Evolutionary conservation across 176 grass and related monocot genomes (phyloP), one percentile per base, ranked within the genome.

Genomic region (Cymbopogon citratus): DNA sequence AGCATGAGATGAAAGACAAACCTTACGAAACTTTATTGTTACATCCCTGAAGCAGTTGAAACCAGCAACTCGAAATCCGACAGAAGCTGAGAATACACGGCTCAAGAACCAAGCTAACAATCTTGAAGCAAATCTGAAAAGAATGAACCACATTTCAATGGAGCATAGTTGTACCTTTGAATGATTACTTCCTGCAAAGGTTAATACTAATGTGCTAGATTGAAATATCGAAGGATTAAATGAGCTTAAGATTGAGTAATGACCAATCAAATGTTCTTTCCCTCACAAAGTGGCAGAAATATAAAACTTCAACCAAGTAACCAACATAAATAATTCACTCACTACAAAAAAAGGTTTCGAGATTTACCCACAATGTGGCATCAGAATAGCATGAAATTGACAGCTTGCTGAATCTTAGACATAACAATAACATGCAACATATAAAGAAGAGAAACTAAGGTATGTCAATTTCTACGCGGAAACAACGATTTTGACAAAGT

Each of bases 41-140:
- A 99, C 91, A 81, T 99, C 96, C 45, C 96, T 86, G 73, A 95
- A 86, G 74, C 96, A 99, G 84, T 99, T 99, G 89, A 92, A 99
- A 23, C 91, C 96, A 80, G 96, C 92, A 49, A 99, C 96, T 35
- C 91, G 96, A 78, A 99, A 99, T 5, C 64, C 75, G 46, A 99
- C 96, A 69, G 92, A 95, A 80, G 92, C 96, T 81, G 35, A 73
- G 67, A 99, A 69, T 52, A 93, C 80, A 41, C 87, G 85, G 48
- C 96, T 95, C 76, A 99, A 89, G 89, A 99, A 99, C 96, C 96
- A 99, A 80, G 96, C 92, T 85, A 95, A 76, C 89, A 99, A 87
- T 81, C 92, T 90, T 6, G 96, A 81, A 63, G 96, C 92, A 78
- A 99, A 95, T 68, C 96, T 98, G 90, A 31, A 64, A 82, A 25